Evolutionary conservation across 139 green algal species (phyloP).

Genomic region (Volvox reticuliferus): DNA sequence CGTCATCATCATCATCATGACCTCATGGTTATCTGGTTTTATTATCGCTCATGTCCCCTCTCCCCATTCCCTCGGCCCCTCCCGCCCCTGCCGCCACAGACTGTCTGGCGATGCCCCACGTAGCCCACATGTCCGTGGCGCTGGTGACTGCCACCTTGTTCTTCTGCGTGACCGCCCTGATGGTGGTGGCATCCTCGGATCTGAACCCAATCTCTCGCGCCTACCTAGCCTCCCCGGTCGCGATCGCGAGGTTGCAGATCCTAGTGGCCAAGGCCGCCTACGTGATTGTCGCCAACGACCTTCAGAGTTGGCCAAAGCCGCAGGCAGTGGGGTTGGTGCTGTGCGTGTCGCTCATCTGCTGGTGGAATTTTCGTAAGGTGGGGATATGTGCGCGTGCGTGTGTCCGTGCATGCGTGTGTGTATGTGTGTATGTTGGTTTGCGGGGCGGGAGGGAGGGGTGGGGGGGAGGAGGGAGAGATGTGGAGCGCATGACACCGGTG

Average conservation of each 20-base stretch:
- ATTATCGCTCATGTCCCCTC: too few species aligned
- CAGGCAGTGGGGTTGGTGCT: neutral
- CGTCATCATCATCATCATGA: too few species aligned
- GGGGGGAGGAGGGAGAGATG: neutral
- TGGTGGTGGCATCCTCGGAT: slow-evolving; percentile 40
- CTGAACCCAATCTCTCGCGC: slow-evolving; percentile 35
- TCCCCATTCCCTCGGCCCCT: neutral
- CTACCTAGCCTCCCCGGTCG: slow-evolving; percentile 30
- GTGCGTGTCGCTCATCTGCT: slow-evolving; percentile 1
- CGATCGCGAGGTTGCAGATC: slow-evolving; percentile 32
- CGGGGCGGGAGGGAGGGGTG: neutral
- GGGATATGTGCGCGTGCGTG: neutral
- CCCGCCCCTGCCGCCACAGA: slow-evolving; percentile 23
- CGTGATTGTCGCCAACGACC: slow-evolving; percentile 5
- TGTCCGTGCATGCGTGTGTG: too few species aligned
- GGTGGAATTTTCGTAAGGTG: slow-evolving; percentile 26
- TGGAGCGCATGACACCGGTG: too few species aligned
- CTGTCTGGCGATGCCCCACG: slow-evolving; percentile 58
- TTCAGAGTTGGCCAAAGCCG: neutral
- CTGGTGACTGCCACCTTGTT: neutral
- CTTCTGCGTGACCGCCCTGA: slow-evolving; percentile 26
- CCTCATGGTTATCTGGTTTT: too few species aligned
- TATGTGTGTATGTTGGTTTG: too few species aligned
- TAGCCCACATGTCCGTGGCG: slow-evolving; percentile 39
- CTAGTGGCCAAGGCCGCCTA: slow-evolving; percentile 34